Evolutionary conservation across 2,329 filamentous ascomycete genomes (phyloP).

Genomic region (Cercospora sp.): DNA sequence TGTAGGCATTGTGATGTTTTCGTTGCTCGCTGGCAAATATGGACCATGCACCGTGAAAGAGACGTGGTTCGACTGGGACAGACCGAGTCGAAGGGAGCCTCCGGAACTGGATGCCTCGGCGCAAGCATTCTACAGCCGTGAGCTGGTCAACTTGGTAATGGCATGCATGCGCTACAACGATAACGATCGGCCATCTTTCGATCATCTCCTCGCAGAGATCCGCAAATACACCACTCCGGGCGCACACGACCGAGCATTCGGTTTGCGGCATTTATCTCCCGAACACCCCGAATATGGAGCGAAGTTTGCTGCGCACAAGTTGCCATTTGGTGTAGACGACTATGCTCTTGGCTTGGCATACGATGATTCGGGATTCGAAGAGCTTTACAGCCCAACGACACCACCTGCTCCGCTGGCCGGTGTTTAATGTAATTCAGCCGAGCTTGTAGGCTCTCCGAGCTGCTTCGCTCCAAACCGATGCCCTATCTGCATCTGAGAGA

Average conservation of each 20-base stretch:
- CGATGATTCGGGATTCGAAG: not conserved
- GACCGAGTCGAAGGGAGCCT: not conserved
- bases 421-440: conserved; percentile 15
- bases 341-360: conserved; percentile 4
- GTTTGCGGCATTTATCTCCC: not conserved
- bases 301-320: not conserved
- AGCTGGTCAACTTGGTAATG: conserved; percentile 10
- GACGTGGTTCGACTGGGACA: not conserved
- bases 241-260: not conserved
- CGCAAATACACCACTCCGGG: not conserved
- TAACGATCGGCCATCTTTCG: conserved; percentile 13
- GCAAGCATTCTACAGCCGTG: conserved; percentile 5
- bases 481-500: conserved; percentile 62
- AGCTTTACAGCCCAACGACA: not conserved
- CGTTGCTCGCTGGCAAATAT: conserved; percentile 6
- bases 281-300: not conserved
- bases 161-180: conserved; percentile 10
- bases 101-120: not conserved
- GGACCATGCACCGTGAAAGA: not conserved
- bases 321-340: not conserved
- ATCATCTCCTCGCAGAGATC: conserved; percentile 4
- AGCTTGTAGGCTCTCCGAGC: conserved; percentile 68
- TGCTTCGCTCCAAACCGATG: conserved; percentile 70
- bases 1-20: conserved; percentile 21
- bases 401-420: not conserved